phyloP scores from a whole-genome alignment of 2,329 filamentous ascomycete genomes.

The Raffaelea albimanens region DNA sequence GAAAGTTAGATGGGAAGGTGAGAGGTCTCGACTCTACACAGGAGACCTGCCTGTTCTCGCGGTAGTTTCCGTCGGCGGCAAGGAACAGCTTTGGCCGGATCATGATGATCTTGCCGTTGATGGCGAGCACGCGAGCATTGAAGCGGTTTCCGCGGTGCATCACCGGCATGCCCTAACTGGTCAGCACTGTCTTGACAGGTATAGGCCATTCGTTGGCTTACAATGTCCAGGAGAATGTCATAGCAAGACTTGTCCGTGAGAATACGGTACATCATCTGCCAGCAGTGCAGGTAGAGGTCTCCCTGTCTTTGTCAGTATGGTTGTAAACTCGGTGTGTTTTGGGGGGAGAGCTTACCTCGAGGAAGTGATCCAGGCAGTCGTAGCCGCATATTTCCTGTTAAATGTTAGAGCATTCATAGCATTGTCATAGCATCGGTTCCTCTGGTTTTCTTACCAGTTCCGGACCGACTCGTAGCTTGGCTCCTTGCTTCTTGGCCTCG shows the following conservation, averaged over 20 bases:
- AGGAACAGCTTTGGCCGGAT: slow-evolving; percentile 59
- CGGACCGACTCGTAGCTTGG: slow-evolving; percentile 52
- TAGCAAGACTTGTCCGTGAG: slow-evolving; percentile 49
- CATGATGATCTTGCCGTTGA: slow-evolving; percentile 58
- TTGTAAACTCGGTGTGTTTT: background rate
- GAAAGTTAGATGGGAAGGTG: background rate
- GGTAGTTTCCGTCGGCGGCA: slow-evolving; percentile 43
- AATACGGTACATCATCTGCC: slow-evolving; percentile 54
- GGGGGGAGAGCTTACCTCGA: slow-evolving; percentile 27
- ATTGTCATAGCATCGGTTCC: background rate
- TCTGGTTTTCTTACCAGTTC: slow-evolving; percentile 24
- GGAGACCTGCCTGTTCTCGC: slow-evolving; percentile 29
- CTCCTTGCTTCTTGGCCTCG: slow-evolving; percentile 52
- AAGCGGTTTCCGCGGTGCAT: slow-evolving; percentile 52
- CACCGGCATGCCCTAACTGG: slow-evolving; percentile 40
- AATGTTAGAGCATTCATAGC: background rate
- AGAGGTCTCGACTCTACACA: background rate
- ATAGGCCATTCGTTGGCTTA: background rate
- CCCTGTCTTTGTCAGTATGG: slow-evolving; percentile 1
- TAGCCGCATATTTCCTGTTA: slow-evolving; percentile 44
- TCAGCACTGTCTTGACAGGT: background rate
- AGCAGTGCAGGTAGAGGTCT: slow-evolving; percentile 49
- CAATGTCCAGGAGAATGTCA: slow-evolving; percentile 58
- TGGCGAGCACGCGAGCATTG: slow-evolving; percentile 56
- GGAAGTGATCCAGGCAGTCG: slow-evolving; percentile 58